Percentiles rank a stretch among this genome's conserved stretches.
Conservation (phyloP, 352 stramenopile species). For the Globisporangium solare region DNA sequence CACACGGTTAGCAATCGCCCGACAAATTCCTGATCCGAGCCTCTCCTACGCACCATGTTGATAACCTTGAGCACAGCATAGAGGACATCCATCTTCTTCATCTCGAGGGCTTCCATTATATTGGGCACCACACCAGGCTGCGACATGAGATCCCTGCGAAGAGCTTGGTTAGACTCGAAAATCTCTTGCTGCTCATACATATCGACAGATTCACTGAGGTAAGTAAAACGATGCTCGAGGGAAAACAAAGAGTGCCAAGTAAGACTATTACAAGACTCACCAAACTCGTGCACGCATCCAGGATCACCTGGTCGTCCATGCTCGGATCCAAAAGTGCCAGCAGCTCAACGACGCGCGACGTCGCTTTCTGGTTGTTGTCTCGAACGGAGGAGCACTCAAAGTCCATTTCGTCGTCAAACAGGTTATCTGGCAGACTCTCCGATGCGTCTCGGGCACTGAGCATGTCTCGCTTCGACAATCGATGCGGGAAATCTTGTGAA, state of each 20-base stretch:
- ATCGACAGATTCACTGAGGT: background rate
- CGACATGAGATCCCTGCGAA: slow-evolving; percentile 83
- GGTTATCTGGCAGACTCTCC: slow-evolving; percentile 42
- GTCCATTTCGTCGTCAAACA: slow-evolving; percentile 82
- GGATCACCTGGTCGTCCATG: slow-evolving; percentile 82
- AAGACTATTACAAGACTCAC: slow-evolving; percentile 18
- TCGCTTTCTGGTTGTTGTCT: slow-evolving; percentile 78
- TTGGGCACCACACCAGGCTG: slow-evolving; percentile 90
- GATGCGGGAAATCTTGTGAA: slow-evolving; percentile 1
- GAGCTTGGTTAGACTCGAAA: slow-evolving; percentile 67
- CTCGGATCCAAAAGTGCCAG: slow-evolving; percentile 77
- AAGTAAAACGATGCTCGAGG: background rate
- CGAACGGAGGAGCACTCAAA: slow-evolving; percentile 73
- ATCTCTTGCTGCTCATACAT: slow-evolving; percentile 50
- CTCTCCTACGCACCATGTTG: slow-evolving; percentile 54
- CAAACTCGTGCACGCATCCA: slow-evolving; percentile 73
- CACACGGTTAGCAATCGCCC: too few relatives aligned
- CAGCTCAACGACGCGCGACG: slow-evolving; percentile 65
- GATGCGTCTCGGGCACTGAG: slow-evolving; percentile 13
- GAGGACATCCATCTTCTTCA: slow-evolving; percentile 87
- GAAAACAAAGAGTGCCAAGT: background rate
- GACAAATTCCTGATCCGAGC: background rate
- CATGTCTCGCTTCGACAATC: slow-evolving; percentile 10
- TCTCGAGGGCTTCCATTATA: slow-evolving; percentile 91
- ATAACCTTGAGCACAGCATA: slow-evolving; percentile 84